phyloP scores from a whole-genome alignment of 352 stramenopile species.

The Phytophthora hibernalis region DNA sequence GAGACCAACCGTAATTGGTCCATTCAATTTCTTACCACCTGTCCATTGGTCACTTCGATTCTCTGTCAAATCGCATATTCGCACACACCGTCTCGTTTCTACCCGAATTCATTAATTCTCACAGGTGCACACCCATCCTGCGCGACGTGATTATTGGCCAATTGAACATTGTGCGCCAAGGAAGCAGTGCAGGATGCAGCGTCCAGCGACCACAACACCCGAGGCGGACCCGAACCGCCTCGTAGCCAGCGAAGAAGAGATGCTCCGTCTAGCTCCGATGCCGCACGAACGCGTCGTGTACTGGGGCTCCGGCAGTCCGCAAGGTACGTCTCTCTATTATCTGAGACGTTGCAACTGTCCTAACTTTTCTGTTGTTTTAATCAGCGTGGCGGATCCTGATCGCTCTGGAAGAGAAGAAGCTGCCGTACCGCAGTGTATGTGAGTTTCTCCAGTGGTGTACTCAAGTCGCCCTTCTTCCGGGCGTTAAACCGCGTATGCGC shows the following conservation, averaged over 20 bases:
- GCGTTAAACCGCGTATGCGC: slow-evolving; percentile 81
- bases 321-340: slow-evolving; percentile 51
- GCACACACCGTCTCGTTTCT: not conserved
- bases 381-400: slow-evolving; percentile 86
- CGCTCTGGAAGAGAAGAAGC: slow-evolving; percentile 77
- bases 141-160: slow-evolving; percentile 17
- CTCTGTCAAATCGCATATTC: not conserved
- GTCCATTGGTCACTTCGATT: not conserved
- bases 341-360: not conserved
- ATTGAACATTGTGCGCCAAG: slow-evolving; percentile 19
- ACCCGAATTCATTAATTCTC: not conserved
- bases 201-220: not conserved
- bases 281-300: slow-evolving; percentile 82
- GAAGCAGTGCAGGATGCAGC: slow-evolving; percentile 8
- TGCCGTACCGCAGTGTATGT: slow-evolving; percentile 86
- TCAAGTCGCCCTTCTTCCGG: slow-evolving; percentile 82
- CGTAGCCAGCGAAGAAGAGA: slow-evolving; percentile 62
- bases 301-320: slow-evolving; percentile 84
- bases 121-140: slow-evolving; percentile 6
- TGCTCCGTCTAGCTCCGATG: slow-evolving; percentile 59
- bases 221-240: slow-evolving; percentile 31
- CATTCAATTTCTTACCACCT: no score
- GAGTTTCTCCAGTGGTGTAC: slow-evolving; percentile 84
- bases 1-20: not conserved
- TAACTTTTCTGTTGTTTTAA: slow-evolving; percentile 4